Evolutionary conservation across 179 eudicot genomes (phyloP), one percentile per base, ranked within the genome.

Genomic region (Beta corolliflora): DNA sequence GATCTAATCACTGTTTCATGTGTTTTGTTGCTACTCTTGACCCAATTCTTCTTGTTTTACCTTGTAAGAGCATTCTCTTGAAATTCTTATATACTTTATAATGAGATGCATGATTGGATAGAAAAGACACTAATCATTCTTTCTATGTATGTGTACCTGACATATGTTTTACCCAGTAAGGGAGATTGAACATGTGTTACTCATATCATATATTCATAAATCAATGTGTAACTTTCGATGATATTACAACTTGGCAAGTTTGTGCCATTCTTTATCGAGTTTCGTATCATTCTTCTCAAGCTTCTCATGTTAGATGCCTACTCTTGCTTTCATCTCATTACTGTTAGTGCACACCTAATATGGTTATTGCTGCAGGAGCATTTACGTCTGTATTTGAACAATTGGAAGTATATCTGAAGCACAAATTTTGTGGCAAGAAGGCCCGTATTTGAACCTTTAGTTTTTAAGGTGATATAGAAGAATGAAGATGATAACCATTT

Each of bases 321-420:
- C 16, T 25, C 69, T 15, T 66, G 44, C 45, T 76, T 60, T 60
- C 64, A n/a, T 45, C n/a, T 21, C 46, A 16, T 21, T 46, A 50
- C 11, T 56, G 15, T 79, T 65, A 7, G 21, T 45, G 31, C 77
- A 15, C 52, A 31, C 13, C 77, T 77, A 72, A 15, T 50, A n/a
- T 54, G 36, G 36, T 29, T 13, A 31, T 73, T 46, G 77, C 59
- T 81, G 80, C 89, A 94, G 98, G 91, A 68, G 64, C 76, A 58
- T 88, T 94, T 65, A 63, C 87, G 6, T 76, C 70, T 45, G 80
- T 91, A 73, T 90, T 93, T 85, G 86, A 84, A 85, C 88, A 82
- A 75, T 74, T 94, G 65, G 91, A 93, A 86, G 91, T 84, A 77
- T 84, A 75, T 75, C 77, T 94, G 70, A 93, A 78, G 80, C 78